Base-by-base conservation (phyloP, 140 eudicot genomes). In the Anethum foeniculum region DNA sequence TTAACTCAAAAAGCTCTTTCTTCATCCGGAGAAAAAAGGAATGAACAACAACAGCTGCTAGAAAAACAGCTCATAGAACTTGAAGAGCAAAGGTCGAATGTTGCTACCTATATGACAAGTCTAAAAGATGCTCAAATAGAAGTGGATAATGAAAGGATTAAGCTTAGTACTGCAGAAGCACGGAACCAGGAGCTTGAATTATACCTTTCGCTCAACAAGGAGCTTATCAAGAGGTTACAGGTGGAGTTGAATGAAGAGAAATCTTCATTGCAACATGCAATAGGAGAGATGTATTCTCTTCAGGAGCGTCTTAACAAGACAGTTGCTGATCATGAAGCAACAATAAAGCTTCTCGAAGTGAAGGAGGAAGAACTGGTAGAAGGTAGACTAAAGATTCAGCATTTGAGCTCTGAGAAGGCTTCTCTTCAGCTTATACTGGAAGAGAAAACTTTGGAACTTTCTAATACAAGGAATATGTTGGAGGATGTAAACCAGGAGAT, bases 311-410 rank as follows among this genome's bases (percentile, higher is more conserved):
- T 95, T 48, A 89, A 89, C 81, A 86, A 78, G 38, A 90, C 78
- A 85, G 84, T 49, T 12, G 56, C 82, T 58, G 91, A 89, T 83
- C 92, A 85, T 36, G 81, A 62, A 80, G 88, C 87, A 75, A 56
- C 86, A 76, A 81, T 81, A 76, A 81, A 75, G 71, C 85, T 62
- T 77, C 92, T 94, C 12, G 77, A 78, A 85, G 89, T 82, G 27
- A 94, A 87, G 86, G 97, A 94, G 80, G 74, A 86, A n/a, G 91
- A 92, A 82, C 77, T 94, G 75, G 96, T 94, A 77, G 94, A 92
- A 73, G 94, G 96, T 68, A 92, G 89, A 80, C 71, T 92, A 38
- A 92, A 90, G 87, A 90, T 95, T 71, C 95, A 95, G 75, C 88
- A 85, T 75, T 85, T 89, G 52, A 88, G 83, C 77, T 88, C 93